Base-by-base conservation (phyloP, 768 basidiomycete genomes). In the Mycena epipterygia region DNA sequence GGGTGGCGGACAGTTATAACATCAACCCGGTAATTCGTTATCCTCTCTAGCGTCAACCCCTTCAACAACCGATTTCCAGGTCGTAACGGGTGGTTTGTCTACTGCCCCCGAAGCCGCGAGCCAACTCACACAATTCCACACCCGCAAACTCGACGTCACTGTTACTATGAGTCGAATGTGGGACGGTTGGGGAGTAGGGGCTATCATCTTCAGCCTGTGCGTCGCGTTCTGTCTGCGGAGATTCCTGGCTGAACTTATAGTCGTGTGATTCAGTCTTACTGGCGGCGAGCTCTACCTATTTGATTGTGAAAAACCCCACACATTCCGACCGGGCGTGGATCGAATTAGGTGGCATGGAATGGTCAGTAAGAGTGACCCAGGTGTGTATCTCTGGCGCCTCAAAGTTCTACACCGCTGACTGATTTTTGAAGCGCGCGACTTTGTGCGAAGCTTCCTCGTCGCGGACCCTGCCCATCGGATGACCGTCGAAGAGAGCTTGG, bases 1-100 rank as follows among this genome's bases (percentile, higher is more conserved):
- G 91, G 72, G 83, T 85, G 30, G 78, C 84, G 16, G 83, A 84
- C 46, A 85, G 82, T 6, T 30, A 52, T 30, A 73, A 70, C 23
- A 29, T 56, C 5, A 1, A 14, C 0, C 51, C 27, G 64, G 69
- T 61, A 52, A 7, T 19, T 23, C 0, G 11, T 25, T 21, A 19
- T 32, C 27, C n/a, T 11, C 11, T 21, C 42, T 2, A 4, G 9
- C n/a, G 7, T n/a, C 25, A 17, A 33, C 7, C 19, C 23, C 23
- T 25, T 41, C 29, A 16, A 21, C 17, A 17, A 7, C 5, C n/a
- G 4, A 29, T 29, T 19, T 41, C 2, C 12, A 70, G 68, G 1
- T 44, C 0, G 11, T 46, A 32, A 62, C 62, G 17, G 25, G 17
- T 17, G 30, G 29, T 19, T 11, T 21, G 4, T 70, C 30, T 21